phyloP scores from a whole-genome alignment of 306 rosid genomes.

The Castanea crenata region DNA sequence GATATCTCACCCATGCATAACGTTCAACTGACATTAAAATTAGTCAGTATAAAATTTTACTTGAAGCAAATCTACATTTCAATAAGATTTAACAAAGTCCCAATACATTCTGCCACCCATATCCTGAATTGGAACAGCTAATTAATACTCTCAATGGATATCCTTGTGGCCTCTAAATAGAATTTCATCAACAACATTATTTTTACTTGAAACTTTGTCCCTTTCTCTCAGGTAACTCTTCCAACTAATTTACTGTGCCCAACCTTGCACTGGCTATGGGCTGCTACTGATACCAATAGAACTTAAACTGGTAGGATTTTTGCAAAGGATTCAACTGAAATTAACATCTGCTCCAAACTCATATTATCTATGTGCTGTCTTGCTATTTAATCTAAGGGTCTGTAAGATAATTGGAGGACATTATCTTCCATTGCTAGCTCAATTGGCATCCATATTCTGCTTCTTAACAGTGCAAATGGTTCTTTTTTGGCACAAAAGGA shows the following conservation, averaged over 20 bases:
- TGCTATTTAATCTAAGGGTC: background rate
- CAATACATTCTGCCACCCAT: background rate
- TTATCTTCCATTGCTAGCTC: background rate
- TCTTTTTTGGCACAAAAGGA: background rate
- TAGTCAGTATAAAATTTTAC: background rate
- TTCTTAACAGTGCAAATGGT: background rate
- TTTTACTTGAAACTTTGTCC: background rate
- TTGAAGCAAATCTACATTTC: background rate
- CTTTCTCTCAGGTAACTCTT: background rate
- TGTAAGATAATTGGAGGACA: background rate
- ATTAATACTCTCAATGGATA: background rate
- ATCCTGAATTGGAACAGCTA: background rate
- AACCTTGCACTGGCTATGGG: background rate
- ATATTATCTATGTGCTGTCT: background rate
- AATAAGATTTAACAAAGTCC: background rate
- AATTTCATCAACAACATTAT: background rate
- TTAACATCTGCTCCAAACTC: background rate
- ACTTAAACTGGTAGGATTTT: background rate
- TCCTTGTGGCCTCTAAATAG: background rate
- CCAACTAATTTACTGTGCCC: background rate
- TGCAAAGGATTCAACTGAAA: background rate
- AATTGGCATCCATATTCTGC: background rate
- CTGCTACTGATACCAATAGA: background rate
- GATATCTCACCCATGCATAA: background rate
- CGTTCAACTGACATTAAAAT: background rate